Percentiles rank a stretch among this genome's conserved stretches.
Evolutionary conservation across 495 filamentous ascomycete species (phyloP).

Genomic region (Staphylotrichum longicolle): DNA sequence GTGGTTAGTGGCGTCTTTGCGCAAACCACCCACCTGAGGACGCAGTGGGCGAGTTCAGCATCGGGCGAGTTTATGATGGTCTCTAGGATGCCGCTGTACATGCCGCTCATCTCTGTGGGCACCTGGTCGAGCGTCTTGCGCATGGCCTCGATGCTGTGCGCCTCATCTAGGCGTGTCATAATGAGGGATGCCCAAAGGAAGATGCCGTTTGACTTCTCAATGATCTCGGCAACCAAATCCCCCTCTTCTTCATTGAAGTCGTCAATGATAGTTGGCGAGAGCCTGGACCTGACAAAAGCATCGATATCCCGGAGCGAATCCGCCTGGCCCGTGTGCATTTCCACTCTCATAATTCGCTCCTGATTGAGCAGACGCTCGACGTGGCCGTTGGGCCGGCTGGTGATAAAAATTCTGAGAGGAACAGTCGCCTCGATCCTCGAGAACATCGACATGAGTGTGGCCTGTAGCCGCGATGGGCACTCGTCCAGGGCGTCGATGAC

Average conservation of each 20-base stretch:
- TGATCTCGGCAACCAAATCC: constrained; percentile 14
- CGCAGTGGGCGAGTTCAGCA: constrained; percentile 23
- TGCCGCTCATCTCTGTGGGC: constrained; percentile 27
- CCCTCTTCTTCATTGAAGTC: constrained; percentile 6
- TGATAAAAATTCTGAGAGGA: constrained; percentile 36
- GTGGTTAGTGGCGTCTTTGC: constrained; percentile 21
- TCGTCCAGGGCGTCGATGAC: constrained; percentile 32
- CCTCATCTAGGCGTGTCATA: constrained; percentile 15
- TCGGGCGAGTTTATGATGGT: constrained; percentile 19
- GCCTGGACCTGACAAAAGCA: constrained; percentile 10
- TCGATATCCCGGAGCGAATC: constrained; percentile 25
- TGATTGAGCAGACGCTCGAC: constrained; percentile 15
- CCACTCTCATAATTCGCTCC: constrained; percentile 9
- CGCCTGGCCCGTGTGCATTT: constrained; percentile 22
- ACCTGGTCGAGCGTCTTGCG: constrained; percentile 22
- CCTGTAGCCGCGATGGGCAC: constrained; percentile 12
- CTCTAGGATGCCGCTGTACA: constrained; percentile 25
- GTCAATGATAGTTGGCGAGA: constrained; percentile 19
- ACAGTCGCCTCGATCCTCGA: constrained; percentile 25
- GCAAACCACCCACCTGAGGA: constrained; percentile 28
- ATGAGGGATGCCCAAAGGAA: constrained; percentile 27
- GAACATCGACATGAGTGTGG: constrained; percentile 32
- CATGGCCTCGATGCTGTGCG: constrained; percentile 26
- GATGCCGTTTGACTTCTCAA: constrained; percentile 22
- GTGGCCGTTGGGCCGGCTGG: constrained; percentile 28